Base-by-base conservation (phyloP, 139 green algal species). In the Tetradesmus lagerheimii region DNA sequence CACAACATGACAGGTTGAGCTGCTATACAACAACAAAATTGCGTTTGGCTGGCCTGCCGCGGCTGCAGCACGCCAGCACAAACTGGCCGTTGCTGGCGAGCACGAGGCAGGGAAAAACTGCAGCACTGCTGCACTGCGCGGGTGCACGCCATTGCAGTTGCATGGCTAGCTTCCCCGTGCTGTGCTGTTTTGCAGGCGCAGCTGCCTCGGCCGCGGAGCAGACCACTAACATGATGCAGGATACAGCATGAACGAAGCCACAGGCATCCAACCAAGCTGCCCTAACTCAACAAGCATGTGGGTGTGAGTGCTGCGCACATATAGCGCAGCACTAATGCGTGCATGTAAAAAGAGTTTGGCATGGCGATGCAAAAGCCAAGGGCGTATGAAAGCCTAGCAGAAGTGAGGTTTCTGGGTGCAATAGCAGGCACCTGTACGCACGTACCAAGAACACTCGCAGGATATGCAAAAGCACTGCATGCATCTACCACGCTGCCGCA, bases 121-220 rank as follows among this genome's bases (percentile, higher is more conserved):
- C 71, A 38, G 31, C 71, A 38, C 71, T 79, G 71, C n/a, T 1
- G 71, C 31, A 38, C 71, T 79, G 71, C 31, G 29, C 31, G 71
- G 31, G 71, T 25, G 71, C 71, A n/a, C 71, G 12, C 71, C 71
- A 79, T 79, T 79, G 71, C 71, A 11, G 71, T 79, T 79, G 71
- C 71, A 79, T 79, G 71, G 71, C 71, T 27, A 23, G 31, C 31
- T 20, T 29, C 31, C 14, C 31, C 71, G n/a, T 79, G 71, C 71
- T 37, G 71, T 79, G 57, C 23, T 71, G 57, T 31, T 66, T 66
- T 23, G 57, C 57, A 71, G 57, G 57, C 57, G 23, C 57, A 71
- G 4, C 20, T 71, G 16, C 57, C 57, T 8, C 23, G 57, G 57
- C 57, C 20, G 57, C 23, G 57, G 57, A 71, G 57, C 57, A 5